Base-by-base conservation (phyloP, 1,139 yeast species). In the Kodamaea suecica region DNA sequence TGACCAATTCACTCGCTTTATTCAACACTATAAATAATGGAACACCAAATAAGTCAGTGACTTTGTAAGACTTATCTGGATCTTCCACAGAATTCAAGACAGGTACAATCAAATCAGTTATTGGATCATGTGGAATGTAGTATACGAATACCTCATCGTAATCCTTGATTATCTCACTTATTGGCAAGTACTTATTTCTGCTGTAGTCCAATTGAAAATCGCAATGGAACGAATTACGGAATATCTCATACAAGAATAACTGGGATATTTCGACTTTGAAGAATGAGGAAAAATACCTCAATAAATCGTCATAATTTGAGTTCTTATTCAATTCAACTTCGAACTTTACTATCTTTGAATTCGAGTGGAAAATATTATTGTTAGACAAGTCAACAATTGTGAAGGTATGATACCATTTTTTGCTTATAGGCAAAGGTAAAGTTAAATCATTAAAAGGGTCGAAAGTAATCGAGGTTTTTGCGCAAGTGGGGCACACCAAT, bases 401-500 rank as follows among this genome's bases (percentile, higher is more conserved):
- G 30, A 90, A 70, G 10, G 75, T 75, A 31, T 79, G 83, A 24
- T 68, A 63, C 96, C 97, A 90, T 38, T 75, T 70, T 32, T 80
- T 76, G 34, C 78, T 78, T 9, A 84, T 78, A 0, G 97, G 97
- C 29, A 92, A 64, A 0, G 97, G 97, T 31, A 92, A 64, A 0
- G 98, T 90, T 44, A 92, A 63, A 52, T 88, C 97, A 63, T 81
- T 86, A 53, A 81, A 92, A 0, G 98, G 98, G 55, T 92, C 98
- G 62, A 90, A 92, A 0, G 97, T 90, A 17, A 90, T 74, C 19
- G 95, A 84, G 3, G 86, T 78, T 47, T 84, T 84, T 8, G 73
- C 57, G 59, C 98, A 92, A 14, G 65, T 80, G 0, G 98, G 97
- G 53, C 98, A 92, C 5, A 84, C 76, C 40, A 92, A 65, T 0